Evolutionary conservation across 1,284 basidiomycete genomes (phyloP), one percentile per base, ranked within the genome.

Genomic region (Trametes polyzona): DNA sequence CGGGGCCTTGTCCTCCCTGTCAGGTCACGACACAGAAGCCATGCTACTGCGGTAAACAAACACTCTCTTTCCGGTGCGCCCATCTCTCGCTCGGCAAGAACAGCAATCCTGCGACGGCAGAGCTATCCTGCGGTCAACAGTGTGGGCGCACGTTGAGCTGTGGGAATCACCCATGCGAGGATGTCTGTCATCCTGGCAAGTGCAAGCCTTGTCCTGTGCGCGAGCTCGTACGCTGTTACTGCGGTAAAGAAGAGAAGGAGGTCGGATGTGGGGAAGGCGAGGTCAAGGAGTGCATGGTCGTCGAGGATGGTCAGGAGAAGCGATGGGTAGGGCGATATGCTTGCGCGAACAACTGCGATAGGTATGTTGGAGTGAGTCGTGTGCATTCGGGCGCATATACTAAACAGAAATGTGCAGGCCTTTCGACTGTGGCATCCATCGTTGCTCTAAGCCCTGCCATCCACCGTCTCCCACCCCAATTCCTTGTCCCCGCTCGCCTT

Each of bases 1-100:
- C 87, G 0, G 87, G 95, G 23, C 88, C 93, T 0, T 96, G 93
- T 72, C 89, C 93, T 2, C 82, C 93, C 3, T 83, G 81, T 63
- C 73, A 82, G 61, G 74, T 84, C 19, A 80, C 79, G 6, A 74
- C 80, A 1, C 75, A 79, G 48, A 72, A 78, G 8, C 76, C 80
- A 2, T 95, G 91, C 68, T 86, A 88, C 55, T 93, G 90, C 58
- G 82, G 82, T 41, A 81, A 82, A 63, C 79, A 82, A 47, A 73
- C 76, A 0, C 75, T 87, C 17, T 82, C 84, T 0, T 84, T 91
- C 65, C 80, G 86, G 37, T 96, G 93, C 71, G 76, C 81, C 1
- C 74, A 75, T 17, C 73, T 79, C 1, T 71, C 75, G 8, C 73
- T 74, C 0, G 66, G 61, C 27, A 66, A 63, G 14, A 55, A 61